phyloP scores from a whole-genome alignment of 2,329 filamentous ascomycete species.

The Mollisiaceae sp. region DNA sequence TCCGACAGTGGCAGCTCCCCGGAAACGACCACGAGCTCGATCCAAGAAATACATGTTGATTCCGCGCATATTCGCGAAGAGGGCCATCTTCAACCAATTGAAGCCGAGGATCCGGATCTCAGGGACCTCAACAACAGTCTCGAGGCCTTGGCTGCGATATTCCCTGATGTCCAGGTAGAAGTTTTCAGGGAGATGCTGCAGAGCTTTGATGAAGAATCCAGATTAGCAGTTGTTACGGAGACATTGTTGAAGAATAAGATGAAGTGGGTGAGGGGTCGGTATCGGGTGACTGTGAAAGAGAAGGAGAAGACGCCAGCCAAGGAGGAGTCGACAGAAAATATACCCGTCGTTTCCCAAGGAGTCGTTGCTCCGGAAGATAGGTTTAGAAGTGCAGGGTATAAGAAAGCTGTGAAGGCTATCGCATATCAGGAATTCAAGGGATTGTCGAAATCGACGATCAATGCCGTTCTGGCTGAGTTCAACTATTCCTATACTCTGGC shows the following conservation, averaged over 20 bases:
- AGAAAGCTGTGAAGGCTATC: slow-evolving; percentile 68
- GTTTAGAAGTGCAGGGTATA: slow-evolving; percentile 72
- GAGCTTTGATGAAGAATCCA: slow-evolving; percentile 76
- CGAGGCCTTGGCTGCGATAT: slow-evolving; percentile 70
- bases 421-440: slow-evolving; percentile 78
- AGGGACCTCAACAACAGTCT: slow-evolving; percentile 73
- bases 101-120: slow-evolving; percentile 63
- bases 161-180: slow-evolving; percentile 81
- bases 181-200: slow-evolving; percentile 83
- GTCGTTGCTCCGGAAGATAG: slow-evolving; percentile 63
- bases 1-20: slow-evolving; percentile 41
- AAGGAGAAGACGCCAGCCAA: slow-evolving; percentile 40
- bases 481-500: slow-evolving; percentile 80
- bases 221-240: slow-evolving; percentile 78
- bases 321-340: background rate
- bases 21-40: slow-evolving; percentile 25
- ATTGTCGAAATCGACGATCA: slow-evolving; percentile 73
- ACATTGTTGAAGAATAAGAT: slow-evolving; percentile 74
- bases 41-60: background rate
- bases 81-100: slow-evolving; percentile 55
- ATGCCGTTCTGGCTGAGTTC: slow-evolving; percentile 78
- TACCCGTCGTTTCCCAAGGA: slow-evolving; percentile 16
- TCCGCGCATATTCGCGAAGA: slow-evolving; percentile 54
- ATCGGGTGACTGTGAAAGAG: slow-evolving; percentile 51
- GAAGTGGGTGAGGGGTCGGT: slow-evolving; percentile 73